Evolutionary conservation across 2,329 filamentous ascomycete genomes (phyloP), one percentile per base, ranked within the genome.

Genomic region (Massarina eburnea): DNA sequence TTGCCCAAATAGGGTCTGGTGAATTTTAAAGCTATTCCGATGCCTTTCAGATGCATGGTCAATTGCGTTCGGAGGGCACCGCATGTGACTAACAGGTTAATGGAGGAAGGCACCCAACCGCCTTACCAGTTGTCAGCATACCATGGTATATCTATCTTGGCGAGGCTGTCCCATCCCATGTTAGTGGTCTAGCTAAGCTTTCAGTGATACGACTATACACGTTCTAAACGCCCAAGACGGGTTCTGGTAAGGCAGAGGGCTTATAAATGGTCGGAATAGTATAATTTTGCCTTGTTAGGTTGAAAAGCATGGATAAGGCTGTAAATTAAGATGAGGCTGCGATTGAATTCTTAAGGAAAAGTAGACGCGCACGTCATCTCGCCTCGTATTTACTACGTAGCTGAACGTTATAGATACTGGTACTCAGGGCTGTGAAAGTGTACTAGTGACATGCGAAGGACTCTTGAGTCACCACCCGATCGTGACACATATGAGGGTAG

Each of bases 11-110:
- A 15, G 38, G 8, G 24, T n/a, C 26, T 39, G 12, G 9, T 27
- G 12, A 19, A 10, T 22, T 8, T 2, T 5, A 5, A 14, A 17
- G 24, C 36, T 22, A 15, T 3, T n/a, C 15, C 5, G 26, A 39
- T 32, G 38, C 38, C 38, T 32, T 41, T 39, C 38, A 32, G 38
- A 20, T 41, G 38, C 26, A n/a, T n/a, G n/a, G n/a, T n/a, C n/a
- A n/a, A n/a, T n/a, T n/a, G n/a, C n/a, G n/a, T n/a, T n/a, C n/a
- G n/a, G n/a, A n/a, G n/a, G n/a, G n/a, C n/a, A n/a, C n/a, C n/a
- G n/a, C n/a, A n/a, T n/a, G n/a, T n/a, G n/a, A n/a, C n/a, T n/a
- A n/a, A n/a, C n/a, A n/a, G n/a, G n/a, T n/a, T n/a, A n/a, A n/a
- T n/a, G n/a, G n/a, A n/a, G n/a, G n/a, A n/a, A n/a, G n/a, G n/a